Evolutionary conservation across 2,329 filamentous ascomycete species (phyloP).

Genomic region (Clarireedia hainanense): DNA sequence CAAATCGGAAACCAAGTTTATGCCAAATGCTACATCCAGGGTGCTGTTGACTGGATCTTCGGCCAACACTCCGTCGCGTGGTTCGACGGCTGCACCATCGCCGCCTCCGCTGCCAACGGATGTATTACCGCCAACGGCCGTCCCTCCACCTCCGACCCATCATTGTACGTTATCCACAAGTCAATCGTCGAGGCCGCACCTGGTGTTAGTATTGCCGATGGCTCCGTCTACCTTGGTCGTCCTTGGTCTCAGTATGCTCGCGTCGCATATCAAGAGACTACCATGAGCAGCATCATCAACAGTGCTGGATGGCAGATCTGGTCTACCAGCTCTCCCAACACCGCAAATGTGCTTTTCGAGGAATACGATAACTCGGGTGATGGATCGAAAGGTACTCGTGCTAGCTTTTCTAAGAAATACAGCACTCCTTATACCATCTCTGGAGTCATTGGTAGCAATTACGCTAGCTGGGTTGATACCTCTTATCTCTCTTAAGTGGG

Average conservation of each 20-base stretch:
- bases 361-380: constrained; percentile 46
- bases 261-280: constrained; percentile 43
- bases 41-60: constrained; percentile 54
- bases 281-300: constrained; percentile 42
- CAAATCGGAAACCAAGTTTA: constrained; percentile 48
- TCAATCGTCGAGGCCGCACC: constrained; percentile 37
- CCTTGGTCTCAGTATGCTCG: constrained; percentile 44
- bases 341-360: constrained; percentile 40
- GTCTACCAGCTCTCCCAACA: constrained; percentile 35
- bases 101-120: constrained; percentile 34
- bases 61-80: constrained; percentile 40
- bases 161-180: constrained; percentile 44
- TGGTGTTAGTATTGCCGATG: constrained; percentile 31
- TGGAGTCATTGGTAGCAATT: constrained; percentile 38
- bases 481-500: constrained; percentile 30
- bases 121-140: constrained; percentile 35
- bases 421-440: constrained; percentile 34
- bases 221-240: constrained; percentile 42
- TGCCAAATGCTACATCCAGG: constrained; percentile 47
- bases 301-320: constrained; percentile 43
- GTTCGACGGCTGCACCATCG: constrained; percentile 37
- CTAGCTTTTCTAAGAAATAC: constrained; percentile 37
- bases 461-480: constrained; percentile 36
- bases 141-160: constrained; percentile 31
- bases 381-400: constrained; percentile 41